Base-by-base conservation (phyloP, 495 filamentous ascomycete genomes). In the Podospora tetraspora region DNA sequence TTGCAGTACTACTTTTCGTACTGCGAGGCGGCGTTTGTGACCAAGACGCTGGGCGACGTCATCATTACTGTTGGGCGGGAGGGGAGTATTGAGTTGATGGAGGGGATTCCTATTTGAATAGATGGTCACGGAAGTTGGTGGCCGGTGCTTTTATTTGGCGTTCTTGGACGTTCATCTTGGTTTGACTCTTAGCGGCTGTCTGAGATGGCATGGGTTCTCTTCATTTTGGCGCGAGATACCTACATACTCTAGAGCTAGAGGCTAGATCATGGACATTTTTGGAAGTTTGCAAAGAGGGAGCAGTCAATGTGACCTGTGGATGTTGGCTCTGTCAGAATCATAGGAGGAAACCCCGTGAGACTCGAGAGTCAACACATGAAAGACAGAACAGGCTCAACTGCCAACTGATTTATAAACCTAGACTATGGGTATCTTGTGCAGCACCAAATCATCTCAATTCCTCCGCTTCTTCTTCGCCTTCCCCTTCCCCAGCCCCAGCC, bases 1-100 rank as follows among this genome's bases (percentile, higher is more conserved):
- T 1, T 22, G 12, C 60, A 90, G 80, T 92, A 91, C 70, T 92
- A 91, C 73, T 91, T 91, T 73, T 79, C 84, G 11, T 92, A 91
- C 74, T 90, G 86, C 63, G 89, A 92, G 72, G 89, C 88, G 23
- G 89, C 89, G 0, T 92, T 92, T 73, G 79, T 83, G 62, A 87
- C 87, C 25, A 89, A 91, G 75, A 88, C 88, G 8, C 77, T 92
- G 60, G 88, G 88, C 1, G 90, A 92, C 76, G 88, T 88, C 22
- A 88, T 91, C 63, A 83, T 93, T 64, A 85, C 80, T 3, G 82
- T 89, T n/a, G 87, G 83, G 3, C 81, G 89, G 57, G 89, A 90
- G 73, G 89, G 89, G 1, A 84, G 87, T 25, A 79, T 84, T 75
- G 87, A 90, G 77, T 79, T 90, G 80, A 85, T 89, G 79, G 88